Conservation (phyloP, 768 basidiomycete species). For the Tubosaeta sp. region DNA sequence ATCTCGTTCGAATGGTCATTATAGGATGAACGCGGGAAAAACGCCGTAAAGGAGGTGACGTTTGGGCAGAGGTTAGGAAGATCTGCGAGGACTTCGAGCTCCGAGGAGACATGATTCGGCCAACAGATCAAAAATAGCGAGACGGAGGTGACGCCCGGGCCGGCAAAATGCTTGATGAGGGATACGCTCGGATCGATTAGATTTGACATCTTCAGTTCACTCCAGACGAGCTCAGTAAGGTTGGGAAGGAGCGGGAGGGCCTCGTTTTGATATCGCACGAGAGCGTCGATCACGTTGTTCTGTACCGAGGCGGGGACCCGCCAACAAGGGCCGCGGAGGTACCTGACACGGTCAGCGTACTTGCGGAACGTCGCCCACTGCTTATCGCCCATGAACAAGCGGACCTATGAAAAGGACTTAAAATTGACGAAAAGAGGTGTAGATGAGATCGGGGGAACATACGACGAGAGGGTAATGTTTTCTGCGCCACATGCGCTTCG, state of each 20-base stretch:
- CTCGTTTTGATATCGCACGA: constrained; percentile 11
- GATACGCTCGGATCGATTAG: constrained; percentile 21
- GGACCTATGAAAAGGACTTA: constrained; percentile 12
- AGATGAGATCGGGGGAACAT: not conserved
- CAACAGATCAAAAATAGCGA: constrained; percentile 24
- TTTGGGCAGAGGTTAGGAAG: constrained; percentile 23
- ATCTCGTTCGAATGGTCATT: constrained; percentile 25
- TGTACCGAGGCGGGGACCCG: constrained; percentile 14
- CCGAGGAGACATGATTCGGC: constrained; percentile 20
- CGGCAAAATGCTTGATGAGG: constrained; percentile 23
- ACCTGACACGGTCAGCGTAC: constrained; percentile 23
- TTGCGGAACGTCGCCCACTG: constrained; percentile 25
- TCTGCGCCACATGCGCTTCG: constrained; percentile 24
- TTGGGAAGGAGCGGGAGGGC: constrained; percentile 24
- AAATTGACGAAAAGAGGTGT: not conserved
- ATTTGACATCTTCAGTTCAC: constrained; percentile 21
- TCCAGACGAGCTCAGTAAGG: constrained; percentile 23
- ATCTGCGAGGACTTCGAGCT: constrained; percentile 18
- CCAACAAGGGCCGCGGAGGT: constrained; percentile 21
- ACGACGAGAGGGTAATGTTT: constrained; percentile 20
- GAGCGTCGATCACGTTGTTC: constrained; percentile 14
- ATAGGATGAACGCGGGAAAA: constrained; percentile 25
- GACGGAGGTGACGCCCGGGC: constrained; percentile 14
- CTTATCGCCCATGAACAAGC: constrained; percentile 23
- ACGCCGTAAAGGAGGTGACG: constrained; percentile 23